Base-by-base conservation (phyloP, 2,329 filamentous ascomycete genomes). In the Botrytis fragariae region DNA sequence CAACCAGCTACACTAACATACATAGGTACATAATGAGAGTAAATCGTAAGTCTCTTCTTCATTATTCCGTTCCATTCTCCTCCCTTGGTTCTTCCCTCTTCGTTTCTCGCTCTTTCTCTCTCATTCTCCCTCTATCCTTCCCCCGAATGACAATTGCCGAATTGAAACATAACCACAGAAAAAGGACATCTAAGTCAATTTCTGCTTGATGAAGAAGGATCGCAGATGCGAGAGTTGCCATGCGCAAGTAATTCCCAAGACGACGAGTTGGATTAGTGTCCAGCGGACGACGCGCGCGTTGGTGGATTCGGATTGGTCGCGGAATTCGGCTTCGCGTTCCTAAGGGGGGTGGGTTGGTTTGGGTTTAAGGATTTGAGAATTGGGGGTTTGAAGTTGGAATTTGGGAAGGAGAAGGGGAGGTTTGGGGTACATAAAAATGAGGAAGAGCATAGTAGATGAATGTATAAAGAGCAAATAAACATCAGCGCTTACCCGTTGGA, bases 161-260 rank as follows among this genome's bases (percentile, higher is more conserved):
- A 25, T 25, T 3, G 45, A 29, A 29, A 57, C n/a, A 57, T 57
- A 29, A 63, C 25, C 29, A 32, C 32, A 63, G 61, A 63, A n/a
- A 42, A 18, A 57, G 9, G 25, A 16, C 1, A n/a, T 51, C 84
- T 89, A 99, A 74, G 96, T 98, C 82, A 99, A 90, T 88, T 99
- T 99, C 87, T 98, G 95, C 89, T 99, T 99, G 87, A 99, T 99
- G 86, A 99, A 99, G 89, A 99, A 99, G 64, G 93, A 92, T 78
- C 96, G 89, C 79, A 99, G 88, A 84, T 99, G 95, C 71, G 94
- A 97, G 64, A 99, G 87, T 84, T 99, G 96, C 96, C 96, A 99
- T 75, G 94, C 93, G 84, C 96, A 99, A 48, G 96, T 97, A 72
- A 91, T 87, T 72, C 91, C 93, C 71, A 99, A 87, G 54, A 98